Evolutionary conservation across 1,284 basidiomycete species (phyloP), one percentile per base, ranked within the genome.

Genomic region (Ustilago cynodontis): DNA sequence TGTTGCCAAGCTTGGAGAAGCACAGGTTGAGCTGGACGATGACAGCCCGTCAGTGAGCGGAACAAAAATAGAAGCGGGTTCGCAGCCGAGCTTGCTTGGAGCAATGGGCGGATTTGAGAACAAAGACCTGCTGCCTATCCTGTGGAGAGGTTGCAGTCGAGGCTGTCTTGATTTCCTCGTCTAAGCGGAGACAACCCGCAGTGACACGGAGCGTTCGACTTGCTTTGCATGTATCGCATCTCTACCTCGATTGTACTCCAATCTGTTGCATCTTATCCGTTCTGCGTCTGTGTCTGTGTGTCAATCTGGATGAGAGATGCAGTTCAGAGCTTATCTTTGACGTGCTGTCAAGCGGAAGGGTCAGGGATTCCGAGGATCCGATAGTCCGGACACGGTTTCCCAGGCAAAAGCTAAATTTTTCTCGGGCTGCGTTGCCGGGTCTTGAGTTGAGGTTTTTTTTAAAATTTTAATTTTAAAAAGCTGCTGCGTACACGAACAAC

Each of bases 131-230:
- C 43, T 80, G 22, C 78, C 78, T 0, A 66, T 80, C 26, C n/a
- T 77, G 50, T 80, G 78, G 78, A 47, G 78, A 57, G 78, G 78
- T 1, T 80, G 78, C 62, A 66, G 64, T 35, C 62, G 58, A 2
- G 71, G 69, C 14, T 80, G 78, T 60, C 62, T 80, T n/a, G 71
- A 74, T 33, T 80, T 80, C 20, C 59, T 80, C 26, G 63, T 69
- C 9, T 77, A 45, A 65, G 16, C 31, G 16, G 33, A 22, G 47
- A 14, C 11, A 18, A 6, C 13, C 28, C 9, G 11, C 41, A n/a
- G 26, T 37, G 13, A 5, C 26, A 20, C 37, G 9, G 51, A 29
- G 28, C 22, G 20, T 43, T 31, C 39, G 16, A 26, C 39, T 47
- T 47, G n/a, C n/a, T 43, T 43, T 1, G n/a, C 41, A 20, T 43